These are phyloP conservation scores for Phytophthora rubi DNA, from an alignment of 352 stramenopile species.

Conservation along the genomic window DNA sequence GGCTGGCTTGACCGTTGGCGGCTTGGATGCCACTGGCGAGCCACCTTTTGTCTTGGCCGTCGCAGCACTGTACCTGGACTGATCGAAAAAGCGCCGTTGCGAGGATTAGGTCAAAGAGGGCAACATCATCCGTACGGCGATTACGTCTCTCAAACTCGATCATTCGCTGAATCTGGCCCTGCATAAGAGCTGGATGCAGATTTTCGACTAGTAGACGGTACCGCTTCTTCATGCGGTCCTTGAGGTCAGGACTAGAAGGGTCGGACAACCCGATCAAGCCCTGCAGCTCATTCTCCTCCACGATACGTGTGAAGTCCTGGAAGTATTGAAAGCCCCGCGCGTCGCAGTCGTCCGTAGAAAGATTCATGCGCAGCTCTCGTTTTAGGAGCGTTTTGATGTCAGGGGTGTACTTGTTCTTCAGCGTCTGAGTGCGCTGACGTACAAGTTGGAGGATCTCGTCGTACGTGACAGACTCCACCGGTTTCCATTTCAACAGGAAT, in stretches of 20 bases:
- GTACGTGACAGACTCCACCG: slow-evolving; percentile 14
- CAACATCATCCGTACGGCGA: slow-evolving; percentile 6
- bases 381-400: slow-evolving; percentile 25
- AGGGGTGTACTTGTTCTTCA: slow-evolving; percentile 26
- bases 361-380: slow-evolving; percentile 20
- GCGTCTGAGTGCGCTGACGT: slow-evolving; percentile 6
- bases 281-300: slow-evolving; percentile 23
- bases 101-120: slow-evolving; percentile 15
- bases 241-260: slow-evolving; percentile 1
- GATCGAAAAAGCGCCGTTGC: slow-evolving; percentile 8
- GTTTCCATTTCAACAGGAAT: slow-evolving; percentile 22
- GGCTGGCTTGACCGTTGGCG: neutral
- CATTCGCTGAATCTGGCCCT: slow-evolving; percentile 9
- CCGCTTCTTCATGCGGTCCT: slow-evolving; percentile 7
- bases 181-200: slow-evolving; percentile 1
- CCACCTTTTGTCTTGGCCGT: neutral
- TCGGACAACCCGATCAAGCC: slow-evolving; percentile 11
- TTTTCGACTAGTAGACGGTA: slow-evolving; percentile 9
- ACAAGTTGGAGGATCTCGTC: slow-evolving; percentile 19
- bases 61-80: slow-evolving; percentile 4
- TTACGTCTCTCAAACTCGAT: slow-evolving; percentile 21
- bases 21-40: neutral
- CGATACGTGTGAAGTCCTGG: slow-evolving; percentile 21
- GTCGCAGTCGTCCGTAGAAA: slow-evolving; percentile 19
- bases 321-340: slow-evolving; percentile 21